Conservation (phyloP, 2,329 filamentous ascomycete genomes). For the Sordariomycetes sp. region DNA sequence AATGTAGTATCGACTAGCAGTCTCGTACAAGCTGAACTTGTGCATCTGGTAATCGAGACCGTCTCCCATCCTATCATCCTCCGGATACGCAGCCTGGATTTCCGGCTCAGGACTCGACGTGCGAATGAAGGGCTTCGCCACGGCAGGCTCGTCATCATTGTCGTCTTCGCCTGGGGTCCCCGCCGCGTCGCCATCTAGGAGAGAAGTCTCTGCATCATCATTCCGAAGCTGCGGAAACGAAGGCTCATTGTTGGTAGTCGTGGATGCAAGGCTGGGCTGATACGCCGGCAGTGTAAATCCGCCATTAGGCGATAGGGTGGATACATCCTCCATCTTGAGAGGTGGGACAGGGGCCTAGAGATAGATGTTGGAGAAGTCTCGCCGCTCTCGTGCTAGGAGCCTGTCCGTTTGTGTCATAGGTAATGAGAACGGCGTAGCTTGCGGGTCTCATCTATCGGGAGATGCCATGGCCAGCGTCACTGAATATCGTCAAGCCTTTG, state of each 20-base stretch:
- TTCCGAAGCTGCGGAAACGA: slow-evolving; percentile 5
- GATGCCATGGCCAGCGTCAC: neutral
- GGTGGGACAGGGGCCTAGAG: neutral
- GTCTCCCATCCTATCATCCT: neutral
- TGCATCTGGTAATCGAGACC: slow-evolving; percentile 47
- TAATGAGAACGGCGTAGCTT: neutral
- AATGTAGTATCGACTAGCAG: slow-evolving; percentile 83
- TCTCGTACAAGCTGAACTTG: slow-evolving; percentile 96
- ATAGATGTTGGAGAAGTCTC: neutral
- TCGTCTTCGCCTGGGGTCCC: slow-evolving; percentile 26
- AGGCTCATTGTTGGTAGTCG: neutral
- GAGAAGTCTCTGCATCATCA: neutral
- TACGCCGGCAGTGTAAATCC: neutral
- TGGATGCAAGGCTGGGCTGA: neutral
- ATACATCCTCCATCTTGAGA: neutral
- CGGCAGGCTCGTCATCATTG: slow-evolving; percentile 41
- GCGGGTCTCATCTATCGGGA: neutral
- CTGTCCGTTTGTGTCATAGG: neutral
- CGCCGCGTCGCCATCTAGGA: neutral
- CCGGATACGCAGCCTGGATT: neutral
- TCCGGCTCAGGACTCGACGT: slow-evolving; percentile 2
- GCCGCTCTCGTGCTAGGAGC: neutral
- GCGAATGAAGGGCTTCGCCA: slow-evolving; percentile 43
- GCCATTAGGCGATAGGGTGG: neutral
- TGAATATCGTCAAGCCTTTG: neutral